phyloP scores from a whole-genome alignment of 1,139 yeast genomes.

The Pichia sp. region DNA sequence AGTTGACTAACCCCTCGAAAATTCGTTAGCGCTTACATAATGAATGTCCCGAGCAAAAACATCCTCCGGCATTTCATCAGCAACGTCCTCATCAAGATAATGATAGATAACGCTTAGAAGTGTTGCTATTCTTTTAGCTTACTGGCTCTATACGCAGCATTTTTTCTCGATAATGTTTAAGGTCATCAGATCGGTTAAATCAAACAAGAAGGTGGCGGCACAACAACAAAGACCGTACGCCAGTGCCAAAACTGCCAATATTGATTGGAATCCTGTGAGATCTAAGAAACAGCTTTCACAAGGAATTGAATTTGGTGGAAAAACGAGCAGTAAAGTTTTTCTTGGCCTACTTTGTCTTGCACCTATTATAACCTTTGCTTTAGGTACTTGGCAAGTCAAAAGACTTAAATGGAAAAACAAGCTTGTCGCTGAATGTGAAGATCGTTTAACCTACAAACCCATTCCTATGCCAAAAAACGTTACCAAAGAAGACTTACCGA shows the following conservation, averaged over 20 bases:
- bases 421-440: constrained; percentile 77
- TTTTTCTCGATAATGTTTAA: background rate
- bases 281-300: constrained; percentile 39
- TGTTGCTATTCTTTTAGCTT: no score
- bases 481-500: constrained; percentile 51
- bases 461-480: constrained; percentile 61
- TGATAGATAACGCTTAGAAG: no score
- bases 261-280: constrained; percentile 79
- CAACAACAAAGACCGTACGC: constrained; percentile 23
- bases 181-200: background rate
- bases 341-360: constrained; percentile 66
- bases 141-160: no score
- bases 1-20: background rate
- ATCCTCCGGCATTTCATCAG: background rate
- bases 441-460: constrained; percentile 69
- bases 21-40: background rate
- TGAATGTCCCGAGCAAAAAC: background rate
- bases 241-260: constrained; percentile 59
- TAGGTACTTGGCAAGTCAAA: constrained; percentile 92
- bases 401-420: constrained; percentile 87
- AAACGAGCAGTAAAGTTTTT: constrained; percentile 40
- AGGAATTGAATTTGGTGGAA: constrained; percentile 36
- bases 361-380: constrained; percentile 80
- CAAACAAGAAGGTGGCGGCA: background rate
- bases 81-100: no score